Base-by-base conservation (phyloP, 352 stramenopile genomes). In the Phytopythium cucurbitacearum region DNA sequence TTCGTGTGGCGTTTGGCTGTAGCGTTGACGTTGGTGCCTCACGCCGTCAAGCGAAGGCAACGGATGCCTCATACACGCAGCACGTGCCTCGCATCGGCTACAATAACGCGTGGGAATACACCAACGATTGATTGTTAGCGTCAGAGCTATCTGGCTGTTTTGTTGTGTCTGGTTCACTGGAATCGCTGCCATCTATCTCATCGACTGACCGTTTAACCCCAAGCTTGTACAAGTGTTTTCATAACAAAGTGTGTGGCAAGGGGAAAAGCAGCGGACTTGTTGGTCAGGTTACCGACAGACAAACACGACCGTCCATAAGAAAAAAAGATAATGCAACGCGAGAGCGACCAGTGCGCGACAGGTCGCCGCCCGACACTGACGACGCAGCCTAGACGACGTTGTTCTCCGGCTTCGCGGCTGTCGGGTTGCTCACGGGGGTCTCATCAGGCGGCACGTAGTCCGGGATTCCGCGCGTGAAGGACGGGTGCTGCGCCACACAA, bases 381-480 rank as follows among this genome's bases (percentile, higher is more conserved):
- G 5, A 11, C 33, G 13, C 21, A 12, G 51, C 33, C 69, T 71
- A 79, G 38, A 79, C 69, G 38, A 56, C 74, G 41, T 57, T 67
- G 54, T 72, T 63, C 46, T 75, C 63, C 48, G 69, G 53, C 53
- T 59, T 63, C 42, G 65, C 10, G 16, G 51, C 51, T 33, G 51
- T 50, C 34, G 55, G 21, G 39, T 62, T 71, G 45, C 65, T 58
- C 37, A 53, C 56, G n/a, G 63, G 61, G 15, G 73, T 81, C 47
- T 80, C 68, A 13, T 79, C 64, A 38, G 84, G 84, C 11, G 84
- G 84, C 28, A 82, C 79, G 60, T 94, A 94, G 60, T 94, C 81
- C 38, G 84, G 84, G 33, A 94, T 65, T 6, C 84, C 84, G 28
- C 84, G 82, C 42, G 84, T 90, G 68, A 94, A 94, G 5, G 81